Base-by-base conservation (phyloP, 1,284 basidiomycete genomes). In the Quambalaria eucalypti region DNA sequence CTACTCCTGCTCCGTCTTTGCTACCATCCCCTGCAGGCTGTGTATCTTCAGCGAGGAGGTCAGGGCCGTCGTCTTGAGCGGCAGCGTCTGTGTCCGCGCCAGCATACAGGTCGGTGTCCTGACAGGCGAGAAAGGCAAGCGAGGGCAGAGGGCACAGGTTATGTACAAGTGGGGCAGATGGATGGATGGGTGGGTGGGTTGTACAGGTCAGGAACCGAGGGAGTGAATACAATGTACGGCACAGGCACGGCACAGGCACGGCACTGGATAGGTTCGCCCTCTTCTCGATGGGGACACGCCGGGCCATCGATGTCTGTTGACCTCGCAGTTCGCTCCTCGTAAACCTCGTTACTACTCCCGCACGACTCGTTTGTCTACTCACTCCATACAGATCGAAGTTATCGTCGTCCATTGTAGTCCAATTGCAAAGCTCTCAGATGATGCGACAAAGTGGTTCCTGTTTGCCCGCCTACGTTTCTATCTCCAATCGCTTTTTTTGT, bases 321-420 rank as follows among this genome's bases (percentile, higher is more conserved):
- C n/a, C n/a, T n/a, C 42, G 21, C 25, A 21, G 19, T 14, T 46
- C 7, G 4, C 42, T 46, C 21, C 42, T 26, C 25, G 14, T 14
- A 21, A 2, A 46, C 3, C 16, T n/a, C 10, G 5, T 26, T 25
- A 46, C 42, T 12, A 12, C 16, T 21, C 21, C 42, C 25, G 14
- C 16, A 21, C 26, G 4, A 38, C 9, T 38, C 23, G 12, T 7
- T 6, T 12, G 26, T 14, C 30, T 52, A 56, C 54, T 56, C 54
- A 56, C 54, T 33, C 54, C 54, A 36, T 56, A 56, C 33, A 56
- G 51, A 26, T 56, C 54, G 28, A 56, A 56, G 50, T 25, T 29
- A 25, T 56, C 54, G 50, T 49, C 54, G 51, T 56, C 54, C 54
- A 56, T 42, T 36, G 28, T n/a, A n/a, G n/a, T n/a, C n/a, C n/a